Base-by-base conservation (phyloP, 768 basidiomycete genomes). In the Leucosporidium scottii region DNA sequence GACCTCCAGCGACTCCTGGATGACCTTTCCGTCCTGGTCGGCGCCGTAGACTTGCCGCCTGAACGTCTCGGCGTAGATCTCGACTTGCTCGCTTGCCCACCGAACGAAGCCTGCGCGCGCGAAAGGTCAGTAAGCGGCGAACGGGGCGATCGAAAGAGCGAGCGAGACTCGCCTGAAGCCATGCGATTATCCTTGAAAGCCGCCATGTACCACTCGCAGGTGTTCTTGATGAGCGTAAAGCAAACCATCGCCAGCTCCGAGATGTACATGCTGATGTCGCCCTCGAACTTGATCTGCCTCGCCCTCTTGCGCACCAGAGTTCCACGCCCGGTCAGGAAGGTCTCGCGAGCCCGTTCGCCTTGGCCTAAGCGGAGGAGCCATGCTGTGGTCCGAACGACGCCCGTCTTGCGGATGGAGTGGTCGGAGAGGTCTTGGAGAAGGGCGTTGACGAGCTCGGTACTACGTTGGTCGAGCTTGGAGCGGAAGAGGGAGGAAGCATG, bases 151-250 rank as follows among this genome's bases (percentile, higher is more conserved):
- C 10, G 51, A 0, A 3, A 21, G n/a, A 55, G 53, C 30, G 17
- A 48, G 25, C 18, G 44, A n/a, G 8, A 36, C 90, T 70, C 74
- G 94, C 94, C 84, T 66, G 91, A 93, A 0, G 94, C 88, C 69
- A 90, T 90, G 72, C 92, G 87, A 76, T 96, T 93, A 78, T 97
- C 96, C 78, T 88, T 90, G 79, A 96, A 99, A 65, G 91, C 93
- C 1, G 88, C 87, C 73, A 97, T 81, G 78, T 91, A 99, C 96
- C 96, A 99, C 79, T 99, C 94, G 71, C 91, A 91, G 1, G 93
- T 96, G 76, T 98, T 91, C 77, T 96, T 93, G 77, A 99, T 89
- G 1, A 90, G 87, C 0, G 93, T 96, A 74, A 98, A 98, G 66
- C 87, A 85, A 0, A 98, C 90, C 51, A 93, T 82, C 3, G 91